A percentile compares a stretch with the other conserved stretches of the same genome.
These are phyloP conservation scores for Mariannaea elegans DNA, from an alignment of 2,329 filamentous ascomycete species.

Conservation along the genomic window DNA sequence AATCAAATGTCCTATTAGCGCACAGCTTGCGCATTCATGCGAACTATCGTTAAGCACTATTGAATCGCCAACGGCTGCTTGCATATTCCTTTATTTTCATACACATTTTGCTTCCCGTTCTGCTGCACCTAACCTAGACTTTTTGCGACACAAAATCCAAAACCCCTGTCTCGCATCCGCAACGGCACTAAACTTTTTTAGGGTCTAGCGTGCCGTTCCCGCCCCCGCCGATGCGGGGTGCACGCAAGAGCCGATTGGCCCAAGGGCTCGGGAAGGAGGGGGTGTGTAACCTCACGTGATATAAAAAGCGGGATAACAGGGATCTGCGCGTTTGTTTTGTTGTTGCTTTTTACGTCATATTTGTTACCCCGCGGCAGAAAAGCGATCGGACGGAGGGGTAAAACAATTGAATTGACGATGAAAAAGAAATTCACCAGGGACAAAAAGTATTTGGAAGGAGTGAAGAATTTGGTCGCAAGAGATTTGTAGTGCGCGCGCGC, in stretches of 20 bases:
- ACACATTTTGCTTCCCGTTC: background rate
- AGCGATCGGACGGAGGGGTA: conserved; percentile 17
- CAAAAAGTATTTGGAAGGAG: background rate
- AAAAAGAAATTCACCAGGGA: background rate
- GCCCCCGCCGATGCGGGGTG: conserved; percentile 31
- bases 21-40: background rate
- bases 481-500: background rate
- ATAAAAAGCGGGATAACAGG: background rate
- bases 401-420: background rate
- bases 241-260: conserved; percentile 31
- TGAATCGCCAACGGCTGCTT: background rate
- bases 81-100: background rate
- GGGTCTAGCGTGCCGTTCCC: conserved; percentile 35
- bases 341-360: conserved; percentile 34
- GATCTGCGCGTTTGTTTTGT: background rate
- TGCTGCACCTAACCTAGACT: conserved; percentile 27
- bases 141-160: background rate
- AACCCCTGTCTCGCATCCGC: conserved; percentile 31
- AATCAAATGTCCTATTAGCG: background rate
- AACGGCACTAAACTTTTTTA: conserved; percentile 20
- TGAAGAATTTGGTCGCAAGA: background rate
- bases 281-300: background rate
- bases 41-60: background rate
- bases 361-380: conserved; percentile 19
- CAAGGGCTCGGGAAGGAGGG: background rate